Conservation (phyloP, 768 basidiomycete genomes). For the Rhodotorula babjevae region DNA sequence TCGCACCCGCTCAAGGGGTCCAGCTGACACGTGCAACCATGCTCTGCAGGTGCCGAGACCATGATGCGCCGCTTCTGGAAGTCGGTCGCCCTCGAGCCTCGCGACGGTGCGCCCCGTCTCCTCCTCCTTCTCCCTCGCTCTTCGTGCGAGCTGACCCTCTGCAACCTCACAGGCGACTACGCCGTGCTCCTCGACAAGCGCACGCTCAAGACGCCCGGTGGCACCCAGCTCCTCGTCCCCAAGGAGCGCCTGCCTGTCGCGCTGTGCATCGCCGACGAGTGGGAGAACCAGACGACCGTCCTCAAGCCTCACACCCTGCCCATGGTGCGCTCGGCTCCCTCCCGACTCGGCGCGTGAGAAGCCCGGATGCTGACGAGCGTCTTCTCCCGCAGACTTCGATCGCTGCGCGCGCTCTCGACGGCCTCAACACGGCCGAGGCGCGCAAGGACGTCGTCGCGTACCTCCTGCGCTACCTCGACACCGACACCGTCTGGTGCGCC, state of each 20-base stretch:
- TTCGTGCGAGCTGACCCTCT: neutral
- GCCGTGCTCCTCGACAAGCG: constrained; percentile 41
- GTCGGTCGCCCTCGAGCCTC: constrained; percentile 68
- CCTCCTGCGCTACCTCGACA: constrained; percentile 80
- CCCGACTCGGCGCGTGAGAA: neutral
- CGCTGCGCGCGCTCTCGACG: constrained; percentile 82
- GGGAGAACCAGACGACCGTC: constrained; percentile 84
- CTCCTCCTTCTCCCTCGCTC: neutral
- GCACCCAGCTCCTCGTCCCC: constrained; percentile 70
- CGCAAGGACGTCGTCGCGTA: constrained; percentile 62
- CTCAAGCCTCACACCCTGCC: constrained; percentile 87
- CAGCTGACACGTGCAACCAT: neutral
- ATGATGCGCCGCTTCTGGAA: constrained; percentile 93
- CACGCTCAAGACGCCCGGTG: constrained; percentile 78
- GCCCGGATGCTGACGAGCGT: too few species aligned
- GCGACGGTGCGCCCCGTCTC: constrained; percentile 44
- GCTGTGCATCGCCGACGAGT: constrained; percentile 84
- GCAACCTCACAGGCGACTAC: constrained; percentile 6
- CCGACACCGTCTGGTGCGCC: constrained; percentile 82
- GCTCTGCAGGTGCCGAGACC: constrained; percentile 67
- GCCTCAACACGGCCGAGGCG: constrained; percentile 57
- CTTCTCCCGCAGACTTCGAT: constrained; percentile 69
- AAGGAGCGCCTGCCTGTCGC: constrained; percentile 66
- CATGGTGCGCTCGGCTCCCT: constrained; percentile 56
- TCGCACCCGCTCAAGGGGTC: neutral